phyloP scores from a whole-genome alignment of 129 eudicot genomes.

The Lactuca saligna region DNA sequence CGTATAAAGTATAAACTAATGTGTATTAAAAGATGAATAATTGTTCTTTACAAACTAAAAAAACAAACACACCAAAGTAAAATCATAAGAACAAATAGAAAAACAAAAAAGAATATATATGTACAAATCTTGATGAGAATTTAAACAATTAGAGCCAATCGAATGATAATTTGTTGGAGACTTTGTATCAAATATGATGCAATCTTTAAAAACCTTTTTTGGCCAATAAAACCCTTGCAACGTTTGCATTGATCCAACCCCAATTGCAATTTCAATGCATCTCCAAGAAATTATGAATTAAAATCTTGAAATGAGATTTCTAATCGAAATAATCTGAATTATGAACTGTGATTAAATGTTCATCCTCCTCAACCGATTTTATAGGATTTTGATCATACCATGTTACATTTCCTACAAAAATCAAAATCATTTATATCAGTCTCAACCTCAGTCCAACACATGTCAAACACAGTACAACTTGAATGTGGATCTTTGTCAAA shows the following conservation, averaged over 20 bases:
- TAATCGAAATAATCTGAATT: constrained; percentile 59
- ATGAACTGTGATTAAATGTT: constrained; percentile 61
- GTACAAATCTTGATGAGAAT: constrained; percentile 33
- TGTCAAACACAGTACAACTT: not conserved
- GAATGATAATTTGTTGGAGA: constrained; percentile 23
- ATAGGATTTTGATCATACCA: constrained; percentile 64
- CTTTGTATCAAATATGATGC: constrained; percentile 18
- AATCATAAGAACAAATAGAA: constrained; percentile 3
- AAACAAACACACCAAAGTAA: constrained; percentile 20
- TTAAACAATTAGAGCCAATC: constrained; percentile 1
- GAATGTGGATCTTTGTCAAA: not conserved
- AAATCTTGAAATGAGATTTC: constrained; percentile 10
- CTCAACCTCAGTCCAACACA: not conserved
- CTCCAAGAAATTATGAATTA: constrained; percentile 12
- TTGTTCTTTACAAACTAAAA: constrained; percentile 24
- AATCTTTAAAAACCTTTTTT: constrained; percentile 12
- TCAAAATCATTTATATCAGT: not conserved
- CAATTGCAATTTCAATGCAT: constrained; percentile 8
- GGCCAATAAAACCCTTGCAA: constrained; percentile 16
- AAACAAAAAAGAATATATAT: constrained; percentile 23
- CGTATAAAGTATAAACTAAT: constrained; percentile 25
- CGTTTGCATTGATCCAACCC: constrained; percentile 1
- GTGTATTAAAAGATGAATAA: constrained; percentile 17
- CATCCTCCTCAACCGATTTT: constrained; percentile 50
- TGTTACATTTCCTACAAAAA: constrained; percentile 55